Evolutionary conservation across 805 yeast species (phyloP).

Genomic region (Metschnikowia arizonensis): DNA sequence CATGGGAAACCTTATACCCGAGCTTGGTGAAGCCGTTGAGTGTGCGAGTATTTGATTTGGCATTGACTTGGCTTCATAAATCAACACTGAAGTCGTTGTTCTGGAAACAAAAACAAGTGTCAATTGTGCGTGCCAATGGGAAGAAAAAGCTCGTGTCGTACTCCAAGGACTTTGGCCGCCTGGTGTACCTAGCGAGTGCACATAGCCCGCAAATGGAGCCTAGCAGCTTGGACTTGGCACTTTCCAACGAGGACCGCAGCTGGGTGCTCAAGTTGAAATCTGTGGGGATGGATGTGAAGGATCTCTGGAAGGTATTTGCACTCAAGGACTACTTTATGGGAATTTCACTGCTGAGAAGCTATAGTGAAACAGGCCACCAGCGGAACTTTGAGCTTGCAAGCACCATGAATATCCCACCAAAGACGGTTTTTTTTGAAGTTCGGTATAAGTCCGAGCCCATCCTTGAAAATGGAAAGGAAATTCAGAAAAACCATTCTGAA

Average conservation of each 20-base stretch:
- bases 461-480: slow-evolving; percentile 3
- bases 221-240: slow-evolving; percentile 19
- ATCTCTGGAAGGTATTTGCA: slow-evolving; percentile 78
- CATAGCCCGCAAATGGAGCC: slow-evolving; percentile 2
- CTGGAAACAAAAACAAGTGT: slow-evolving; percentile 54
- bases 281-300: slow-evolving; percentile 69
- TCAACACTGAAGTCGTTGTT: slow-evolving; percentile 63
- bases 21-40: slow-evolving; percentile 66
- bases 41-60: slow-evolving; percentile 57
- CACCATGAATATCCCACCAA: slow-evolving; percentile 23
- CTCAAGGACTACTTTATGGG: slow-evolving; percentile 64
- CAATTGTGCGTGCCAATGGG: slow-evolving; percentile 17
- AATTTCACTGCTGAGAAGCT: slow-evolving; percentile 10
- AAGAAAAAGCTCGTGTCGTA: slow-evolving; percentile 23
- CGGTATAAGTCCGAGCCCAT: slow-evolving; percentile 36
- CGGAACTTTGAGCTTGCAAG: slow-evolving; percentile 18
- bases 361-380: slow-evolving; percentile 10
- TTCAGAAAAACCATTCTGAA: background rate
- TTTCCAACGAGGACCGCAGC: slow-evolving; percentile 61
- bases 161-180: slow-evolving; percentile 34
- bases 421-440: slow-evolving; percentile 37
- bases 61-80: slow-evolving; percentile 67
- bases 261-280: slow-evolving; percentile 71
- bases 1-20: slow-evolving; percentile 62
- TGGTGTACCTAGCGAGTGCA: slow-evolving; percentile 28